Evolutionary conservation across 1,284 basidiomycete species (phyloP).

Genomic region (Sphaerobolus stellatus): DNA sequence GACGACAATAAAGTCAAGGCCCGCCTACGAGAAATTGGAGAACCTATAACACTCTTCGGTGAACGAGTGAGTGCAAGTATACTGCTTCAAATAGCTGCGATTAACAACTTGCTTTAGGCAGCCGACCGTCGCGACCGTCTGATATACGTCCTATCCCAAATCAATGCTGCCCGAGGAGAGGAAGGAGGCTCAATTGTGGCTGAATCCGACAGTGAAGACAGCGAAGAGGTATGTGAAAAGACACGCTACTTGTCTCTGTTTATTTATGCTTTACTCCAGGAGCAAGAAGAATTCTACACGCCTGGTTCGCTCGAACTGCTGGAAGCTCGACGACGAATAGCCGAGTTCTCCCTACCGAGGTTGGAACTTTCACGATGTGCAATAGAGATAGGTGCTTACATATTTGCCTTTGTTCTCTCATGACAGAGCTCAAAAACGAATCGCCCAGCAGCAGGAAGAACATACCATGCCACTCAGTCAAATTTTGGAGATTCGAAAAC

Average conservation of each 20-base stretch:
- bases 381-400: slow-evolving; percentile 77
- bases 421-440: slow-evolving; percentile 87
- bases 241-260: neutral
- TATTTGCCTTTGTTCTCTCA: slow-evolving; percentile 36
- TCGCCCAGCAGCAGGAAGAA: slow-evolving; percentile 87
- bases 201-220: slow-evolving; percentile 58
- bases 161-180: slow-evolving; percentile 75
- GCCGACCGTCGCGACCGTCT: slow-evolving; percentile 91
- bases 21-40: slow-evolving; percentile 86
- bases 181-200: slow-evolving; percentile 71
- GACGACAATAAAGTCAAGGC: slow-evolving; percentile 92
- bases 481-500: slow-evolving; percentile 88
- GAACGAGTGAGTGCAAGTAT: slow-evolving; percentile 72
- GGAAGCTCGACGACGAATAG: slow-evolving; percentile 79
- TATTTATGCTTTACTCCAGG: slow-evolving; percentile 32
- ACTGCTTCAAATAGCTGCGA: slow-evolving; percentile 11
- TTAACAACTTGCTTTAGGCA: slow-evolving; percentile 47
- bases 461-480: slow-evolving; percentile 85
- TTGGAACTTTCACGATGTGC: slow-evolving; percentile 60
- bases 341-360: slow-evolving; percentile 91
- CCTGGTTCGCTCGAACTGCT: slow-evolving; percentile 86
- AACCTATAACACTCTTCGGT: slow-evolving; percentile 96
- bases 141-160: slow-evolving; percentile 89
- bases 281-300: slow-evolving; percentile 94
- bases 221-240: slow-evolving; percentile 61